Percentiles rank a stretch among this genome's conserved stretches.
Evolutionary conservation across 208 protist genomes (phyloP).

Genomic region (Crithidia expoeki): DNA sequence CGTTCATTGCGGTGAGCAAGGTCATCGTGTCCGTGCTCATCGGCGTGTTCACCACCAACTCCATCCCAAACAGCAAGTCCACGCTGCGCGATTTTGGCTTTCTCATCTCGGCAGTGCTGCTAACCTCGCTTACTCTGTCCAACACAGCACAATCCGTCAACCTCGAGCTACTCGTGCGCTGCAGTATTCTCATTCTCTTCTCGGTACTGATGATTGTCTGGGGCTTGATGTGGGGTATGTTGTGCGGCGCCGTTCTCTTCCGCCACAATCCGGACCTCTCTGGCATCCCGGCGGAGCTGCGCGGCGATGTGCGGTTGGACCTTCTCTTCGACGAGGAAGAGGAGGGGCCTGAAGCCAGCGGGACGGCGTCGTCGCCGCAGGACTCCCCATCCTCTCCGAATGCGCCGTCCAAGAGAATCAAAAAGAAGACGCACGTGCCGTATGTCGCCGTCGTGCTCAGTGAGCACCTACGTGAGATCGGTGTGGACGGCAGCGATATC

Average conservation of each 20-base stretch:
- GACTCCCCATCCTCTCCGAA: not conserved
- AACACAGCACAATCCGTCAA: conserved; percentile 53
- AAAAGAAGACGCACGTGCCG: conserved; percentile 37
- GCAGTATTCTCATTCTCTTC: conserved; percentile 64
- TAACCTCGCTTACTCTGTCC: conserved; percentile 69
- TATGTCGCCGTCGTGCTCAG: conserved; percentile 69
- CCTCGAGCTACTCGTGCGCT: conserved; percentile 38
- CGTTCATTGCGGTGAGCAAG: conserved; percentile 72
- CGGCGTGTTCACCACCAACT: conserved; percentile 54
- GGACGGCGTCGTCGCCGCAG: not conserved
- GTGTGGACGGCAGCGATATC: conserved; percentile 58
- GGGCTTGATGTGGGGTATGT: conserved; percentile 34
- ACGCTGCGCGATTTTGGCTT: conserved; percentile 76
- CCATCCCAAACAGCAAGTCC: conserved; percentile 50
- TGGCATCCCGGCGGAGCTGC: conserved; percentile 62
- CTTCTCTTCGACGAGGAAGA: conserved; percentile 46
- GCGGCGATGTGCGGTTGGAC: conserved; percentile 44
- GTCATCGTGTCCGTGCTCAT: conserved; percentile 79
- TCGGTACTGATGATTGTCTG: conserved; percentile 38
- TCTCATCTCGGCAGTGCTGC: conserved; percentile 62
- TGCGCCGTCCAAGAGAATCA: not conserved
- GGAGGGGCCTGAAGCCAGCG: not conserved
- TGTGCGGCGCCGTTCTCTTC: conserved; percentile 20
- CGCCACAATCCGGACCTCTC: conserved; percentile 26
- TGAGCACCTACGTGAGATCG: conserved; percentile 46